Base-by-base conservation (phyloP, 2,329 filamentous ascomycete genomes). In the Sporothrix luriei region DNA sequence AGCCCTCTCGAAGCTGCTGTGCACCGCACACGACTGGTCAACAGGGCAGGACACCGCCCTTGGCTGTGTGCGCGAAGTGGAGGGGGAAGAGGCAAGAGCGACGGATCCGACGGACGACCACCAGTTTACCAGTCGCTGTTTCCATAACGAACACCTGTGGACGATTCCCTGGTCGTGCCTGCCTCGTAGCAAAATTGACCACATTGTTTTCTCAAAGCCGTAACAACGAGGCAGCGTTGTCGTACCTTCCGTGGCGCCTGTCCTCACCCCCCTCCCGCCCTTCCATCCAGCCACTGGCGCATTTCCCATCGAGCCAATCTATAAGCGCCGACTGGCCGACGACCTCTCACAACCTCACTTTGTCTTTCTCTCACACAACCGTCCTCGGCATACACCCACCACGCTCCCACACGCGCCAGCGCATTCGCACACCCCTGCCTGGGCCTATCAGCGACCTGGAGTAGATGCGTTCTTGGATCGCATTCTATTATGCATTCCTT, bases 291-390 rank as follows among this genome's bases (percentile, higher is more conserved):
- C 62, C 62, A 66, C 46, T 66, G 46, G 48, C 49, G 29, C 64
- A 54, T 66, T 66, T 66, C 33, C 19, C 24, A 54, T 43, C 52
- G 66, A 51, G 43, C 61, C 68, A 69, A 66, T 66, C 40, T 66
- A 4, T 65, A 66, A 61, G 68, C 68, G 68, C 68, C 68, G 52
- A 61, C 54, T 69, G 62, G 68, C 61, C 48, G 43, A 61, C 66
- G 48, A 49, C 52, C 66, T 68, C 51, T 59, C 52, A 49, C 24
- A 16, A 21, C 43, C 52, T 49, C 66, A 67, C 6, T 6, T 49
- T 29, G 21, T 29, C n/a, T 21, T 57, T 7, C 16, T 57, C 24
- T 26, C 26, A 21, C 19, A 10, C 48, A 52, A 26, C 48, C 46
- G 54, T 52, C 46, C 48, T 61, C 66, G 38, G 40, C 52, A 16